Percentiles rank a stretch among this genome's conserved stretches.
These are phyloP conservation scores for Crucihimalaya himalaica DNA, from an alignment of 345 rosid species.

Conservation along the genomic window DNA sequence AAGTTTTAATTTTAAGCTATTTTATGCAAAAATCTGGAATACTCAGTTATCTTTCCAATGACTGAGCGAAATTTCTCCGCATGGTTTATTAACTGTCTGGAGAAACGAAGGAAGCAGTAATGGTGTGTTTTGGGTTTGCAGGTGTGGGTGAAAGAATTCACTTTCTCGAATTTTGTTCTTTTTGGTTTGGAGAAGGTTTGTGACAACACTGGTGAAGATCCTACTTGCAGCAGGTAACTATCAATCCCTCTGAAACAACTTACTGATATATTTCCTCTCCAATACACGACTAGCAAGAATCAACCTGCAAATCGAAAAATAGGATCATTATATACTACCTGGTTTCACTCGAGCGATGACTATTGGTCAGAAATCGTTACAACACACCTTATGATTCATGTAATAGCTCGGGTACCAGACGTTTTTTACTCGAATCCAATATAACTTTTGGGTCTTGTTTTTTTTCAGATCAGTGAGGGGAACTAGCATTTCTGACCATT, in stretches of 20 bases:
- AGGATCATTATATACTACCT: not conserved
- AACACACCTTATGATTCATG: not conserved
- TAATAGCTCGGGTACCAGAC: not conserved
- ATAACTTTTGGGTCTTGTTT: not conserved
- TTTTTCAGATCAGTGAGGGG: constrained; percentile 74
- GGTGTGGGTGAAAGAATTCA: constrained; percentile 37
- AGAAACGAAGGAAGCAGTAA: not conserved
- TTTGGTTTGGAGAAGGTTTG: constrained; percentile 64
- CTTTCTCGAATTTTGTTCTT: constrained; percentile 25
- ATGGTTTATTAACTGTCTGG: not conserved
- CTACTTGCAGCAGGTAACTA: constrained; percentile 71
- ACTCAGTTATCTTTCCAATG: not conserved
- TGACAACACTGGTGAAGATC: constrained; percentile 84
- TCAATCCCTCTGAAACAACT: not conserved
- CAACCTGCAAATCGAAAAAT: not conserved
- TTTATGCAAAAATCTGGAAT: not conserved
- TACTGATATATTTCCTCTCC: not conserved
- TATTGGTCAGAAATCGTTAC: constrained; percentile 11
- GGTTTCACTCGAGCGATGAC: not conserved
- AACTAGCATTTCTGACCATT: constrained; percentile 72
- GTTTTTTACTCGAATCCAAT: not conserved
- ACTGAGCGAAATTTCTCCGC: not conserved
- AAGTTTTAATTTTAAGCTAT: not conserved
- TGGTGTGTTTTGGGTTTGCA: constrained; percentile 13
- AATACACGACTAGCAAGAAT: not conserved